These are phyloP conservation scores for Carpediemonas membranifera DNA, from an alignment of 78 protist species.

Conservation along the genomic window DNA sequence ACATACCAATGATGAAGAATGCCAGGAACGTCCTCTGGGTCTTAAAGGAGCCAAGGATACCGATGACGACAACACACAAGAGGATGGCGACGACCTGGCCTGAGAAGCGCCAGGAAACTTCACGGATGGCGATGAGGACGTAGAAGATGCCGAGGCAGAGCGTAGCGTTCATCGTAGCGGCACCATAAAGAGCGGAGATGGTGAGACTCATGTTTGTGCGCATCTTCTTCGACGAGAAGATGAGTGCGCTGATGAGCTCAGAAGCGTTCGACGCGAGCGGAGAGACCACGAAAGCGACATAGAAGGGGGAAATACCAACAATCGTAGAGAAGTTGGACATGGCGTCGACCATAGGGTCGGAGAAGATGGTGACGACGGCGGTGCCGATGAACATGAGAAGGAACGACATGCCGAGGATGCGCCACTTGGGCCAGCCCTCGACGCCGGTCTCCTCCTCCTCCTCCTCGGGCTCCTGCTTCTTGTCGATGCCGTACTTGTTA, in stretches of 20 bases:
- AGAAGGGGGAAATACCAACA: constrained; percentile 21
- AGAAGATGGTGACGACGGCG: constrained; percentile 28
- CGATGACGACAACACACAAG: no score
- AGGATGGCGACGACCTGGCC: no score
- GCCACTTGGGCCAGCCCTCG: not conserved
- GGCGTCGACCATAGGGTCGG: constrained; percentile 35
- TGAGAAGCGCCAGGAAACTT: not conserved
- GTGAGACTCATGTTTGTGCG: not conserved
- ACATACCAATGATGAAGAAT: no score
- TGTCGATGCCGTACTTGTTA: not conserved
- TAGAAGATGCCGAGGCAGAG: not conserved
- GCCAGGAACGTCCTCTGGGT: no score
- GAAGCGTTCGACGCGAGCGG: constrained; percentile 27
- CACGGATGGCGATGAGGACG: not conserved
- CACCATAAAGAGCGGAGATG: not conserved
- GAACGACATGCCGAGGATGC: no score
- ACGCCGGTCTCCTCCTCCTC: not conserved
- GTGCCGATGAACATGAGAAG: constrained; percentile 28
- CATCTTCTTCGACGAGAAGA: constrained; percentile 16
- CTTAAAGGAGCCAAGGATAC: no score
- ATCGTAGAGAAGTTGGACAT: constrained; percentile 4
- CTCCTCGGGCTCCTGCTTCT: not conserved
- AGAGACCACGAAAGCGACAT: constrained; percentile 10
- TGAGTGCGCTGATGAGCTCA: constrained; percentile 12
- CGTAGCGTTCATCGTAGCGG: not conserved